phyloP scores from a whole-genome alignment of 2,329 filamentous ascomycete species.

The Apiospora sp. region DNA sequence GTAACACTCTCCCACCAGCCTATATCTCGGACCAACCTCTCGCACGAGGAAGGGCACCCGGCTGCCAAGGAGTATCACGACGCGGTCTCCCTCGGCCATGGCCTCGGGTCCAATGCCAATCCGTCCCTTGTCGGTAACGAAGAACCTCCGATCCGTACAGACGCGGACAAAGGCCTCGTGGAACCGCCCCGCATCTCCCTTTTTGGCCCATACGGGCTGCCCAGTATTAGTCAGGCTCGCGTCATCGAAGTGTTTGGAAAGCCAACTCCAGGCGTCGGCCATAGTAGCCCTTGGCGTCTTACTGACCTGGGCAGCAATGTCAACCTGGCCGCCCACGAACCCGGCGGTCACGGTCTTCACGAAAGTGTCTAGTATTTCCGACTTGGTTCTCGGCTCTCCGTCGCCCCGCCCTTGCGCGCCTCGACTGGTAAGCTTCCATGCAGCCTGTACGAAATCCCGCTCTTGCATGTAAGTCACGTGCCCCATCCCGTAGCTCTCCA shows the following conservation, averaged over 20 bases:
- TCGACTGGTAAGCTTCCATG: slow-evolving; percentile 27
- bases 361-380: slow-evolving; percentile 22
- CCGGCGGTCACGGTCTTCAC: slow-evolving; percentile 24
- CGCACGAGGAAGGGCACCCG: slow-evolving; percentile 32
- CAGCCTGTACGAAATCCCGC: slow-evolving; percentile 29
- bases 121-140: slow-evolving; percentile 29
- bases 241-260: slow-evolving; percentile 17
- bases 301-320: too few species aligned
- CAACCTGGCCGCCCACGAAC: too few species aligned
- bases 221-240: neutral
- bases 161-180: slow-evolving; percentile 31
- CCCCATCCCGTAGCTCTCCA: slow-evolving; percentile 31
- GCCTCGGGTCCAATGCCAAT: slow-evolving; percentile 34
- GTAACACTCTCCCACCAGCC: slow-evolving; percentile 35
- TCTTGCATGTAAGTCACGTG: slow-evolving; percentile 31
- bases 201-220: too few species aligned
- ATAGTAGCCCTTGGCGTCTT: neutral
- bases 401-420: neutral
- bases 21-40: slow-evolving; percentile 25
- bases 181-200: slow-evolving; percentile 25
- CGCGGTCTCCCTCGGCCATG: slow-evolving; percentile 30
- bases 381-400: neutral
- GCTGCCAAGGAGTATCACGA: slow-evolving; percentile 33
- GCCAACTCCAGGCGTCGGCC: neutral
- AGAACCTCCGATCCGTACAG: slow-evolving; percentile 32